These are phyloP conservation scores for Penicillium digitatum DNA, from an alignment of 2,329 filamentous ascomycete genomes.

Conservation along the genomic window DNA sequence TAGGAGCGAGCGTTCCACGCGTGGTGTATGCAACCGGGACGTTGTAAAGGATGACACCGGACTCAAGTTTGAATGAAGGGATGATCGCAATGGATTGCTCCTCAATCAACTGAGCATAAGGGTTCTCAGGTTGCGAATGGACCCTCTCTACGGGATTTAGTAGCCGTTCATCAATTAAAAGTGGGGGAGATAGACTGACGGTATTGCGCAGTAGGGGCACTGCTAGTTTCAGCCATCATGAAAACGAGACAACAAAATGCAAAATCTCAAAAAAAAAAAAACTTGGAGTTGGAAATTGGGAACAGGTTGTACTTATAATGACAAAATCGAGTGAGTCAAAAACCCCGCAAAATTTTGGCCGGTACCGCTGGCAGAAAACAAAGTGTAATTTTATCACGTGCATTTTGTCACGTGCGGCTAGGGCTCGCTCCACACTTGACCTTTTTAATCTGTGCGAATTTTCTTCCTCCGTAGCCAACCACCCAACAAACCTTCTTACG, in stretches of 20 bases:
- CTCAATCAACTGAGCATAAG: conserved; percentile 78
- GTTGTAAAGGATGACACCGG: conserved; percentile 77
- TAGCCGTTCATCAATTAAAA: conserved; percentile 35
- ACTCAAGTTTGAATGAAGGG: conserved; percentile 88
- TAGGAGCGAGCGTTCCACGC: conserved; percentile 55
- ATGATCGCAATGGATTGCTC: conserved; percentile 84
- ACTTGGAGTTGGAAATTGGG: not conserved
- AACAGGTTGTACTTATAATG: not conserved
- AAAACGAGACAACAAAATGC: conserved; percentile 1
- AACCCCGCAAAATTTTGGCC: not conserved
- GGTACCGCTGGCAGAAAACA: conserved; percentile 6
- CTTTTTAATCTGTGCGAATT: not conserved
- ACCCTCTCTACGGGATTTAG: conserved; percentile 56
- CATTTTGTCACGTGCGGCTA: conserved; percentile 3
- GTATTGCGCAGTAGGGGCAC: conserved; percentile 24
- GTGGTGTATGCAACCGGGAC: conserved; percentile 63
- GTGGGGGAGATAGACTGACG: conserved; percentile 36
- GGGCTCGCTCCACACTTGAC: conserved; percentile 5
- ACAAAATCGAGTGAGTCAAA: conserved; percentile 5
- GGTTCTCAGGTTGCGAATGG: conserved; percentile 77
- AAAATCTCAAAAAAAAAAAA: conserved; percentile 5
- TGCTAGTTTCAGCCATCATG: conserved; percentile 27
- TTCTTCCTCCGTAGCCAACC: conserved; percentile 4
- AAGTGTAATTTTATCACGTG: too few species aligned
- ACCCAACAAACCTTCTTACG: conserved; percentile 25